phyloP scores from a whole-genome alignment of 208 protist species.

The Sergeia podlipaevii region DNA sequence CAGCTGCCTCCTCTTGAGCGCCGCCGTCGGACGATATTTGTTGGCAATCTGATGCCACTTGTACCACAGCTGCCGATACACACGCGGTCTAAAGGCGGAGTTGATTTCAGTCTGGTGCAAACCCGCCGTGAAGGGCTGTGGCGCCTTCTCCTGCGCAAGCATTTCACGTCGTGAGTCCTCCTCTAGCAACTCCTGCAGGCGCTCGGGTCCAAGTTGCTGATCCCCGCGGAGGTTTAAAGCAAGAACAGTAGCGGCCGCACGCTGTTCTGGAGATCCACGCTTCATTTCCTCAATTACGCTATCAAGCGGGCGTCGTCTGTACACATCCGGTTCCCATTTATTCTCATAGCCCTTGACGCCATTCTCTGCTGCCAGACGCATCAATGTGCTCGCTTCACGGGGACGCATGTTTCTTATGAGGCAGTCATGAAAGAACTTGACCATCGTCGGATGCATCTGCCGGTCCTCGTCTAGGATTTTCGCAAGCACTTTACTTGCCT shows the following conservation, averaged over 20 bases:
- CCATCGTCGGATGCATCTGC: constrained; percentile 81
- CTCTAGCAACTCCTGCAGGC: constrained; percentile 40
- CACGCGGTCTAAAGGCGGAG: constrained; percentile 79
- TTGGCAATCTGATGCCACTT: constrained; percentile 90
- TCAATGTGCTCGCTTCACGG: constrained; percentile 72
- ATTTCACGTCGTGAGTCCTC: constrained; percentile 52
- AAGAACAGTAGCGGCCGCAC: constrained; percentile 34
- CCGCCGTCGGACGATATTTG: constrained; percentile 74
- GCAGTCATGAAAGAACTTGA: constrained; percentile 86
- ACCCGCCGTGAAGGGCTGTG: constrained; percentile 72
- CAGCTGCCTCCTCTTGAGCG: constrained; percentile 78
- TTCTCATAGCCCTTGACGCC: constrained; percentile 78
- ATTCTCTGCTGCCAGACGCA: constrained; percentile 66
- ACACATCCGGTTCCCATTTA: constrained; percentile 83
- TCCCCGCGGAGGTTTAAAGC: constrained; percentile 73
- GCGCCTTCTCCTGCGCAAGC: constrained; percentile 24
- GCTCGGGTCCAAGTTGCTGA: constrained; percentile 44
- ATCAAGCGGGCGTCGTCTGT: constrained; percentile 42
- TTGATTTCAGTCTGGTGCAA: constrained; percentile 76
- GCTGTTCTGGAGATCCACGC: constrained; percentile 9
- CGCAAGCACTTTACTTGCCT: constrained; percentile 56
- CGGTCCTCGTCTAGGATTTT: constrained; percentile 80
- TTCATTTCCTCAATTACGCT: constrained; percentile 32
- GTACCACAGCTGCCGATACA: constrained; percentile 89
- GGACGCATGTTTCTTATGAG: constrained; percentile 79